Percentiles rank a stretch among this genome's conserved stretches.
Evolutionary conservation across 2,329 filamentous ascomycete species (phyloP).

Genomic region (Aspergillus versicolor): DNA sequence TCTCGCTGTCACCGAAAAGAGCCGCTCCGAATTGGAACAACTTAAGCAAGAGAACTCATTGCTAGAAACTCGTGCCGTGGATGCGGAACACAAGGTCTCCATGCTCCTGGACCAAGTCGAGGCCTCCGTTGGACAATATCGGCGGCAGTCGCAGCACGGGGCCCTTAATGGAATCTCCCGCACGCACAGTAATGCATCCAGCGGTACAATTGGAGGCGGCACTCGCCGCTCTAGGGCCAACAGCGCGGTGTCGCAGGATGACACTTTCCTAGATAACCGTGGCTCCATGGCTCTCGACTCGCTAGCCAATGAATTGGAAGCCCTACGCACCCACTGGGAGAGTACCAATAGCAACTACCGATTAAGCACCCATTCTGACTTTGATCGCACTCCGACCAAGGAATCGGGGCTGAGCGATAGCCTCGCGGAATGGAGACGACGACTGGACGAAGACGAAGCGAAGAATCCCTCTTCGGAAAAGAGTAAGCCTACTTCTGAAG

Average conservation of each 20-base stretch:
- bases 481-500: conserved; percentile 23
- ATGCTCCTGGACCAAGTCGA: conserved; percentile 93
- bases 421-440: conserved; percentile 76
- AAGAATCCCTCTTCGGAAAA: conserved; percentile 30
- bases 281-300: conserved; percentile 78
- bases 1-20: conserved; percentile 51
- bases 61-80: conserved; percentile 79
- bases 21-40: conserved; percentile 71
- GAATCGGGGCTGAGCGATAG: conserved; percentile 63
- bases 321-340: conserved; percentile 89
- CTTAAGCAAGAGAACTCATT: conserved; percentile 78
- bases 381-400: conserved; percentile 61
- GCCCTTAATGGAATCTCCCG: conserved; percentile 46
- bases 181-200: conserved; percentile 56
- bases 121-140: conserved; percentile 89
- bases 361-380: conserved; percentile 84
- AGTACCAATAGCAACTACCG: conserved; percentile 94
- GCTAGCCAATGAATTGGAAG: conserved; percentile 87
- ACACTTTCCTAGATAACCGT: conserved; percentile 51
- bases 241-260: conserved; percentile 45
- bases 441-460: conserved; percentile 62
- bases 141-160: conserved; percentile 64
- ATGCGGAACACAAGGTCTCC: conserved; percentile 91
- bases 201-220: conserved; percentile 40
- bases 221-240: conserved; percentile 38